Conservation (phyloP, 257 asterid genomes). For the Solanum okadae region DNA sequence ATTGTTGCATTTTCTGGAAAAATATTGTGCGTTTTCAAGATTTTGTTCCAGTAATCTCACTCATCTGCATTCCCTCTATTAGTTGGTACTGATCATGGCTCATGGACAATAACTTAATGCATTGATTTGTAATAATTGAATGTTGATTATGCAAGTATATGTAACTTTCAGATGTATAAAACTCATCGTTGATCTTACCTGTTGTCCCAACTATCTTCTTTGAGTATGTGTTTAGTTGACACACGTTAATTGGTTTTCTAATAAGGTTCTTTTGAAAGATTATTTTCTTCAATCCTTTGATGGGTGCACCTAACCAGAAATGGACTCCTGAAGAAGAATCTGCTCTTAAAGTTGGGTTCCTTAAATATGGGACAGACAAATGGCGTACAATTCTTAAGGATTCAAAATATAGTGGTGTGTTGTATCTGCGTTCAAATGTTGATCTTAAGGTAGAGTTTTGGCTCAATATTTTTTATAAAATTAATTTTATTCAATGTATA, state of each 20-base stretch:
- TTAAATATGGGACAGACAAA: slow-evolving; percentile 84
- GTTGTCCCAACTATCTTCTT: not conserved
- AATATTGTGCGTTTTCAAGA: not conserved
- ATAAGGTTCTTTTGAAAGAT: not conserved
- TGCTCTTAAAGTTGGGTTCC: slow-evolving; percentile 91
- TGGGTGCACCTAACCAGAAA: slow-evolving; percentile 96
- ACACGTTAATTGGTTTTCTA: not conserved
- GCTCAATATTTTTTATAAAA: not conserved
- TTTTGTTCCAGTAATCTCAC: not conserved
- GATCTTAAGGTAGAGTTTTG: slow-evolving; percentile 59
- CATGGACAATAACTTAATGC: not conserved
- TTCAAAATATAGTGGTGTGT: slow-evolving; percentile 65
- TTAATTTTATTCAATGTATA: not conserved
- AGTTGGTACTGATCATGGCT: not conserved
- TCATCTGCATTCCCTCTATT: not conserved
- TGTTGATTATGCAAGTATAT: not conserved
- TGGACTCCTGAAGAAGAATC: slow-evolving; percentile 97
- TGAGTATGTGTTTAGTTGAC: not conserved
- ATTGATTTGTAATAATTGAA: not conserved
- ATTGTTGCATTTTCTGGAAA: not conserved
- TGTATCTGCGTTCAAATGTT: slow-evolving; percentile 68
- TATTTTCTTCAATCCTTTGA: slow-evolving; percentile 1
- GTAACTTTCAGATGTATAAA: not conserved
- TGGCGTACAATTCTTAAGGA: slow-evolving; percentile 94
- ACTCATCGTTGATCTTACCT: not conserved